Evolutionary conservation across 176 grass and related monocot species (phyloP).

Genomic region (Lolium rigidum): DNA sequence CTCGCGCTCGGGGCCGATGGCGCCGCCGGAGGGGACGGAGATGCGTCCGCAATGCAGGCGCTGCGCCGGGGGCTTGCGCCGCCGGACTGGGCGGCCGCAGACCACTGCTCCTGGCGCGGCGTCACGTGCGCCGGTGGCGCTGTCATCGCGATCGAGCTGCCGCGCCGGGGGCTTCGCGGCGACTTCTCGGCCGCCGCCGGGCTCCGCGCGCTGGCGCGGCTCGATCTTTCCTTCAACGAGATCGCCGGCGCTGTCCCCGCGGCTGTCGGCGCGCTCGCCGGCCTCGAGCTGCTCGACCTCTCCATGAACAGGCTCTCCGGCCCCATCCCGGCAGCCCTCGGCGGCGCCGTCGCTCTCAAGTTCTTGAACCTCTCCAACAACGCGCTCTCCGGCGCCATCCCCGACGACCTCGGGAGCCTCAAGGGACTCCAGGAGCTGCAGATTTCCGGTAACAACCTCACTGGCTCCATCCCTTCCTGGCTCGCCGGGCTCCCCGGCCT

Average conservation of each 20-base stretch:
- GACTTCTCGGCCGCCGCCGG: conserved; percentile 57
- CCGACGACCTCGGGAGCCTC: conserved; percentile 50
- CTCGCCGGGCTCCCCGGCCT: conserved; percentile 60
- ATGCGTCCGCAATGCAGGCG: conserved; percentile 59
- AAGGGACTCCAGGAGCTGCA: conserved; percentile 64
- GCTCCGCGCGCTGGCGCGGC: conserved; percentile 47
- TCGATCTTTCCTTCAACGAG: conserved; percentile 84
- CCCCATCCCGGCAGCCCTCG: conserved; percentile 47
- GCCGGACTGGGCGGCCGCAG: conserved; percentile 52
- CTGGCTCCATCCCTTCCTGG: conserved; percentile 66
- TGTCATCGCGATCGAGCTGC: conserved; percentile 72
- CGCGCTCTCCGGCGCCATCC: conserved; percentile 58
- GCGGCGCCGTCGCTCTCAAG: conserved; percentile 43
- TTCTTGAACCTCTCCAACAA: conserved; percentile 91
- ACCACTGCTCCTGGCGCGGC: conserved; percentile 81
- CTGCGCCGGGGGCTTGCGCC: conserved; percentile 63
- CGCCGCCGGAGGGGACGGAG: not conserved
- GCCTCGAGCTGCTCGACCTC: conserved; percentile 81
- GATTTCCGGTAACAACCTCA: conserved; percentile 85
- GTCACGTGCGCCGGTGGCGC: conserved; percentile 58
- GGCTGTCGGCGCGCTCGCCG: conserved; percentile 37
- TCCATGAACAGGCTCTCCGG: conserved; percentile 76
- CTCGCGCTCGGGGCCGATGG: not conserved
- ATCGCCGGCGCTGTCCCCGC: conserved; percentile 55
- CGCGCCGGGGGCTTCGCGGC: conserved; percentile 60